phyloP scores from a whole-genome alignment of 1,284 basidiomycete genomes.

The Vanrija sp. region DNA sequence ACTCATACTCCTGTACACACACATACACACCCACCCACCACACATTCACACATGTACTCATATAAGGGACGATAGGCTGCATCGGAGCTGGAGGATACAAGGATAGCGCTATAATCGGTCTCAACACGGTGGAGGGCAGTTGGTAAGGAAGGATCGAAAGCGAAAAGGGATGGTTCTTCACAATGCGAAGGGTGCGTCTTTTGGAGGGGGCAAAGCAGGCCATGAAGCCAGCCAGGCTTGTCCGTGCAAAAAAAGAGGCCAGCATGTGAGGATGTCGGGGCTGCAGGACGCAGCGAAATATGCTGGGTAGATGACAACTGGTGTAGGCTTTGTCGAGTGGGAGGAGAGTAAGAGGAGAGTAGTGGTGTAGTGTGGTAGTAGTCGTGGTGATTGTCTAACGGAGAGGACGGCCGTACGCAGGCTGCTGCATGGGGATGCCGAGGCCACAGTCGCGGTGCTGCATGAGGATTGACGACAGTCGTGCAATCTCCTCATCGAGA shows the following conservation, averaged over 20 bases:
- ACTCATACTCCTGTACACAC: background rate
- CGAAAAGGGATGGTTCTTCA: conserved; percentile 2
- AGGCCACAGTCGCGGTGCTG: conserved; percentile 47
- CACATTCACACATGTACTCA: too few relatives aligned
- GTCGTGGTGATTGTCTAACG: conserved; percentile 4
- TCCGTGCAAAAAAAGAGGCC: background rate
- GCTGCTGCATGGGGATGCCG: conserved; percentile 19
- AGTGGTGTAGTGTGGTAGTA: background rate
- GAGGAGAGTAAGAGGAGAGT: background rate
- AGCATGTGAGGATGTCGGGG: background rate
- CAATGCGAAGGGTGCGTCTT: too few relatives aligned
- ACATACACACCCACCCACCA: background rate
- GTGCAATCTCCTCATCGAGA: conserved; percentile 58
- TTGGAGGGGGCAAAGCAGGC: background rate
- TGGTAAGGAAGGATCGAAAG: conserved; percentile 12
- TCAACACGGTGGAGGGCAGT: conserved; percentile 1
- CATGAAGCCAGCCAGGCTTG: background rate
- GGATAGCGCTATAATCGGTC: background rate
- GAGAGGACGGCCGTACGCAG: conserved; percentile 17
- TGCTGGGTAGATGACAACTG: conserved; percentile 2
- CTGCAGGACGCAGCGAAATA: background rate
- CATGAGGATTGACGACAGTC: conserved; percentile 51
- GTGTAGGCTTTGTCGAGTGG: background rate
- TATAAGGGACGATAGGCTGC: conserved; percentile 3
- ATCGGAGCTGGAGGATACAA: conserved; percentile 11